phyloP scores from a whole-genome alignment of 2,329 filamentous ascomycete species.

The Fusarium lateritium region DNA sequence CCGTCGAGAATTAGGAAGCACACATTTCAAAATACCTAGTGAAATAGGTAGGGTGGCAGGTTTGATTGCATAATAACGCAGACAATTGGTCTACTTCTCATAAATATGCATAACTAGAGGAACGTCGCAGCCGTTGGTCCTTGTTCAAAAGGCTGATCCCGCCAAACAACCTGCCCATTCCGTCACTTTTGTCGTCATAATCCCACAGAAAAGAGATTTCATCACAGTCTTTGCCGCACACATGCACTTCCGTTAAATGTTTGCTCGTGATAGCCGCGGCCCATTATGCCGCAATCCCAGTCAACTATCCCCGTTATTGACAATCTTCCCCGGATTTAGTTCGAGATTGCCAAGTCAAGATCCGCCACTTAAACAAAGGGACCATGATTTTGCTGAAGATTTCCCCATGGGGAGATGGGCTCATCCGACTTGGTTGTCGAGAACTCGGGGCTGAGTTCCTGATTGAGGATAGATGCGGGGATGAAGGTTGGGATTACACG shows the following conservation, averaged over 20 bases:
- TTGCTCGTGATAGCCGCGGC: conserved; percentile 35
- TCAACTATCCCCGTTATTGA: conserved; percentile 12
- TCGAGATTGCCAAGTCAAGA: conserved; percentile 32
- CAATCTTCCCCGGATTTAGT: conserved; percentile 20
- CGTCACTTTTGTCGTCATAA: conserved; percentile 22
- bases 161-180: conserved; percentile 12
- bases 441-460: conserved; percentile 35
- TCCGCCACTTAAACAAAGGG: conserved; percentile 33
- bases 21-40: not conserved
- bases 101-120: conserved; percentile 6
- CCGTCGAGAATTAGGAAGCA: not conserved
- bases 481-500: conserved; percentile 37
- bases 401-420: conserved; percentile 40
- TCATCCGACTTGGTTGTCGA: conserved; percentile 20
- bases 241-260: conserved; percentile 19
- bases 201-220: conserved; percentile 2
- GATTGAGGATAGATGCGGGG: conserved; percentile 44
- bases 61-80: not conserved
- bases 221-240: conserved; percentile 10
- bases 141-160: conserved; percentile 8
- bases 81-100: conserved; percentile 2
- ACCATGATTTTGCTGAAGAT: conserved; percentile 16
- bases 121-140: not conserved
- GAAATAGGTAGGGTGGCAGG: not conserved
- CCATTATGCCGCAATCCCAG: conserved; percentile 36